A percentile compares a stretch with the other conserved stretches of the same genome.
phyloP scores from a whole-genome alignment of 208 protist species.

The Wallacemonas sp. region DNA sequence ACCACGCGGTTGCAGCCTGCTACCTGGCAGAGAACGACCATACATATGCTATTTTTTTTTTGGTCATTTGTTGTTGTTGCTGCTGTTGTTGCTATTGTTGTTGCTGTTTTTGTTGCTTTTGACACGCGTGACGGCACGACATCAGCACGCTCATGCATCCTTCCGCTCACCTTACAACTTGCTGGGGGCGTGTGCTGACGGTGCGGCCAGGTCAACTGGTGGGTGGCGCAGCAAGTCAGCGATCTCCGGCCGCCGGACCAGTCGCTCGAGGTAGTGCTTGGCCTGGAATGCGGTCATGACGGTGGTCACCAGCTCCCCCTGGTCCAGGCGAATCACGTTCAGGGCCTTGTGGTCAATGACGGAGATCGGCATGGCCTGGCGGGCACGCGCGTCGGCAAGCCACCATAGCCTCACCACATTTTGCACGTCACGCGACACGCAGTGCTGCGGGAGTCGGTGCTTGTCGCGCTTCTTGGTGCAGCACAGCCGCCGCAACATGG shows the following conservation, averaged over 20 bases:
- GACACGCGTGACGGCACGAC: too few species aligned
- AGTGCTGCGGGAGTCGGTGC: conserved; percentile 63
- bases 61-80: too few species aligned
- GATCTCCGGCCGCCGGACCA: conserved; percentile 45
- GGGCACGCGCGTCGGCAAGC: conserved; percentile 30
- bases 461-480: conserved; percentile 42
- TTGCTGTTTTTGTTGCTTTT: too few species aligned
- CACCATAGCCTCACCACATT: conserved; percentile 64
- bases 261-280: conserved; percentile 71
- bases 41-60: too few species aligned
- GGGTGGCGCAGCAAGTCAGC: conserved; percentile 26
- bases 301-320: conserved; percentile 49
- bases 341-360: conserved; percentile 76
- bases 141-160: too few species aligned
- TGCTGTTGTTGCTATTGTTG: too few species aligned
- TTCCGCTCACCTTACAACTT: not conserved
- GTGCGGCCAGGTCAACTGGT: conserved; percentile 7
- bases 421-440: conserved; percentile 47
- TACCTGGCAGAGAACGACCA: too few species aligned
- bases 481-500: conserved; percentile 64
- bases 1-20: too few species aligned
- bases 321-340: conserved; percentile 66
- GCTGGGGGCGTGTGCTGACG: conserved; percentile 2
- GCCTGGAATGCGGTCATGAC: conserved; percentile 76
- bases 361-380: conserved; percentile 50